Base-by-base conservation (phyloP, 768 basidiomycete genomes). In the Kwoniella bestiolae region DNA sequence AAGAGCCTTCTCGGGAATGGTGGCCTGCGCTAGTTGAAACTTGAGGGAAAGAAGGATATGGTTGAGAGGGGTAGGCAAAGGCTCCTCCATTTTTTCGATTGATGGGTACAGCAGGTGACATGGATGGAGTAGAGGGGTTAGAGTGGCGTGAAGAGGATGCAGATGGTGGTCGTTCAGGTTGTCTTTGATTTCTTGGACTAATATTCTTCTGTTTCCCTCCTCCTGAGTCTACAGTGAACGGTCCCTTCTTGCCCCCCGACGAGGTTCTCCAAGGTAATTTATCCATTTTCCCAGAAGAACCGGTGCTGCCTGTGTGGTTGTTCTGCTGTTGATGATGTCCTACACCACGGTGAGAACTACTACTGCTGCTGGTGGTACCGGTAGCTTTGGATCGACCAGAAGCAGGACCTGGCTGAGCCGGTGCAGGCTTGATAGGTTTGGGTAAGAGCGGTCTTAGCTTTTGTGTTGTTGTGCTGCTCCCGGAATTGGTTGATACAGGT, bases 161-260 rank as follows among this genome's bases (percentile, higher is more conserved):
- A 3, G 66, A 56, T n/a, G 63, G 58, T 11, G 65, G 66, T 50
- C 68, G 29, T 47, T 68, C 58, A 23, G 60, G 65, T 29, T 32
- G 34, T 38, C 60, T 49, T 31, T 61, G 52, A 9, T 41, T 35
- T 47, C 52, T 64, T 35, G 34, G 26, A 41, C 56, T 35, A 26
- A 52, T 26, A 53, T 35, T 16, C 23, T 57, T 21, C 41, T 55
- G 63, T 51, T 47, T 59, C 38, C 70, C 72, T 59, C 74, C 75
- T 45, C 78, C 78, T 28, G 72, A 74, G 69, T 79, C 78, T 21
- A 79, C 78, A 16, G 78, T 79, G 63, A 79, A 79, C 35, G 74
- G 74, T 1, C 78, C 78, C 66, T 79, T 79, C 67, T 79, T 79
- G 28, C 66, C 60, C 5, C 74, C 66, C 26, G 70, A 56, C 3